Evolutionary conservation across 305 asterid genomes (phyloP).

Genomic region (Ilex paraguariensis): DNA sequence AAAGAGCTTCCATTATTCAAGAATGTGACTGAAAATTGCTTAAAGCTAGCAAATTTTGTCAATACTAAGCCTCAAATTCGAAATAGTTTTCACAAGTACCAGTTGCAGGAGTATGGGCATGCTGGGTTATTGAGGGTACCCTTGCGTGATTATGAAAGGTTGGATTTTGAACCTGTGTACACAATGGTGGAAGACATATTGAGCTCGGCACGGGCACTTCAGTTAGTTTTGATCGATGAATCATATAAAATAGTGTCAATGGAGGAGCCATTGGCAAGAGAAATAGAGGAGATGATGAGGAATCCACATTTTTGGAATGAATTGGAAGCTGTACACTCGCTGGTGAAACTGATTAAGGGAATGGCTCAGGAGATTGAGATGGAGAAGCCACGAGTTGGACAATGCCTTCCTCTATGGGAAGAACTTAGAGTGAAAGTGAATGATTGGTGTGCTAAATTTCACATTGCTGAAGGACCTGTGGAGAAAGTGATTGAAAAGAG

Average conservation of each 20-base stretch:
- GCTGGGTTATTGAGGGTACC: constrained; percentile 58
- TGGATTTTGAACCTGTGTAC: constrained; percentile 53
- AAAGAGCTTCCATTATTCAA: constrained; percentile 75
- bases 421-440: constrained; percentile 67
- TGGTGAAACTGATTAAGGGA: constrained; percentile 56
- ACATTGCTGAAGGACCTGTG: constrained; percentile 51
- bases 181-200: constrained; percentile 68
- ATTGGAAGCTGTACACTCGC: constrained; percentile 76
- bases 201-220: constrained; percentile 79
- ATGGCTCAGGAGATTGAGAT: constrained; percentile 69
- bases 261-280: constrained; percentile 68
- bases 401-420: constrained; percentile 93
- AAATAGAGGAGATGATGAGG: constrained; percentile 79
- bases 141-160: constrained; percentile 33
- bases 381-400: constrained; percentile 78
- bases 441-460: constrained; percentile 80
- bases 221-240: constrained; percentile 63
- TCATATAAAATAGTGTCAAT: constrained; percentile 44
- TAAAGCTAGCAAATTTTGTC: constrained; percentile 58
- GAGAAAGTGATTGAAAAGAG: constrained; percentile 68
- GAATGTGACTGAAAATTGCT: constrained; percentile 59
- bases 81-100: constrained; percentile 58
- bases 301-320: constrained; percentile 89
- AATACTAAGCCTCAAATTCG: constrained; percentile 64
- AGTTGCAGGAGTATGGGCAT: constrained; percentile 80